A percentile compares a stretch with the other conserved stretches of the same genome.
Conservation (phyloP, 768 basidiomycete genomes). For the Suillus clintonianus region DNA sequence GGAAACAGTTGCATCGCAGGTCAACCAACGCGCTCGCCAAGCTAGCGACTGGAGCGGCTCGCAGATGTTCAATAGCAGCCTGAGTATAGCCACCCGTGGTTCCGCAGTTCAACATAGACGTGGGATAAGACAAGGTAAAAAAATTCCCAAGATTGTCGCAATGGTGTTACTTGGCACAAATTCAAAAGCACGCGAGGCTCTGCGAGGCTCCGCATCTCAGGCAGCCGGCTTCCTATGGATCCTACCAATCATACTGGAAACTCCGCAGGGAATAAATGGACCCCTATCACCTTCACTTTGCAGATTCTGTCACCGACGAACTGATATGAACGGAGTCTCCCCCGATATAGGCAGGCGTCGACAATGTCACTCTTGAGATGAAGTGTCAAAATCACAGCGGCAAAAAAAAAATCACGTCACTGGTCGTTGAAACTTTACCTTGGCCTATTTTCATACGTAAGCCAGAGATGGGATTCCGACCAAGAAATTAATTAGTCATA, state of each 20-base stretch:
- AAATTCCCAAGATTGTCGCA: neutral
- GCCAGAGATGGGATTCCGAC: neutral
- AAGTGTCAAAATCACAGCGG: neutral
- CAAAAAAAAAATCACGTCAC: neutral
- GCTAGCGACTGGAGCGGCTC: neutral
- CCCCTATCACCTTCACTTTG: neutral
- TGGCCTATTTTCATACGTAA: neutral
- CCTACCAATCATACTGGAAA: neutral
- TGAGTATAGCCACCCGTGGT: neutral
- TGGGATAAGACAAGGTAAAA: neutral
- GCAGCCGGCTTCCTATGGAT: neutral
- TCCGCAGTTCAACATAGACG: neutral
- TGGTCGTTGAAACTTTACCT: neutral
- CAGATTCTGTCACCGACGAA: neutral
- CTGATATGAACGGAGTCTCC: neutral
- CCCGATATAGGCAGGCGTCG: neutral
- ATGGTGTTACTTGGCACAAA: neutral
- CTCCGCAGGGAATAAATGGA: neutral
- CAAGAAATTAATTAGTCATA: neutral
- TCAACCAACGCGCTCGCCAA: neutral
- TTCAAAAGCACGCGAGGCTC: neutral
- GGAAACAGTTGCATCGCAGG: neutral
- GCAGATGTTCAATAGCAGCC: neutral
- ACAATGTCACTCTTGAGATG: neutral
- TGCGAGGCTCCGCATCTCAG: too few relatives aligned